These are phyloP conservation scores for Penicillium egyptiacum DNA, from an alignment of 495 filamentous ascomycete species.

Conservation along the genomic window DNA sequence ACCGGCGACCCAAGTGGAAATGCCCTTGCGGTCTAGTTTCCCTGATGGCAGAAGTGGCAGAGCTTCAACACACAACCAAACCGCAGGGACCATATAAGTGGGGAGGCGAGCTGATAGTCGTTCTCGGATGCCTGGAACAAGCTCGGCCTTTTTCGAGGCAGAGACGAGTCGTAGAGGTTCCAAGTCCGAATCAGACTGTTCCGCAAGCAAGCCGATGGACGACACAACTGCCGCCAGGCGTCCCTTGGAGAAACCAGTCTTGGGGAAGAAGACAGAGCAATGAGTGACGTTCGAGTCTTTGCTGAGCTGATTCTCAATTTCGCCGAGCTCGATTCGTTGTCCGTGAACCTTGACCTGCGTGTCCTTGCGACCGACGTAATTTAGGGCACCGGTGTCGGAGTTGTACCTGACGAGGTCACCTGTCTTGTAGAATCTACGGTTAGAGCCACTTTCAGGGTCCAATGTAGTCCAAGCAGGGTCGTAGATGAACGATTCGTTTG, in stretches of 20 bases:
- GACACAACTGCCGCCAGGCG: slow-evolving; percentile 43
- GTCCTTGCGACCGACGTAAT: slow-evolving; percentile 64
- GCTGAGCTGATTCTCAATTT: slow-evolving; percentile 59
- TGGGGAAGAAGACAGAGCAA: slow-evolving; percentile 45
- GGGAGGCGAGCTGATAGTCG: slow-evolving; percentile 39
- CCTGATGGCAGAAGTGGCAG: slow-evolving; percentile 53
- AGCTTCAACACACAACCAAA: slow-evolving; percentile 50
- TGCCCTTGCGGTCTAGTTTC: slow-evolving; percentile 53
- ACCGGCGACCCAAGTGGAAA: slow-evolving; percentile 33
- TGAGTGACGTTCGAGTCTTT: slow-evolving; percentile 36
- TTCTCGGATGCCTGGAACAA: slow-evolving; percentile 35
- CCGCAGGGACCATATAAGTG: slow-evolving; percentile 56
- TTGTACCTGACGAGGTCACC: slow-evolving; percentile 64
- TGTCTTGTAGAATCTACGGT: slow-evolving; percentile 64
- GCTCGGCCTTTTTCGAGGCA: slow-evolving; percentile 20
- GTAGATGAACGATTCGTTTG: slow-evolving; percentile 45
- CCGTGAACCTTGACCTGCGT: slow-evolving; percentile 68
- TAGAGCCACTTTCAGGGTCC: slow-evolving; percentile 13
- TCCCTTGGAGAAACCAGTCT: slow-evolving; percentile 40
- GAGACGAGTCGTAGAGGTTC: slow-evolving; percentile 31
- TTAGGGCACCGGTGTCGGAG: slow-evolving; percentile 55
- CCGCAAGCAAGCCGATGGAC: slow-evolving; percentile 25
- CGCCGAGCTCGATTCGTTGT: slow-evolving; percentile 64
- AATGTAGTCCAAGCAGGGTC: slow-evolving; percentile 41
- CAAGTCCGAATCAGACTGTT: slow-evolving; percentile 24